Percentiles rank a stretch among this genome's conserved stretches.
Evolutionary conservation across 441 rosid species (phyloP).

Genomic region (Erodium texanum): DNA sequence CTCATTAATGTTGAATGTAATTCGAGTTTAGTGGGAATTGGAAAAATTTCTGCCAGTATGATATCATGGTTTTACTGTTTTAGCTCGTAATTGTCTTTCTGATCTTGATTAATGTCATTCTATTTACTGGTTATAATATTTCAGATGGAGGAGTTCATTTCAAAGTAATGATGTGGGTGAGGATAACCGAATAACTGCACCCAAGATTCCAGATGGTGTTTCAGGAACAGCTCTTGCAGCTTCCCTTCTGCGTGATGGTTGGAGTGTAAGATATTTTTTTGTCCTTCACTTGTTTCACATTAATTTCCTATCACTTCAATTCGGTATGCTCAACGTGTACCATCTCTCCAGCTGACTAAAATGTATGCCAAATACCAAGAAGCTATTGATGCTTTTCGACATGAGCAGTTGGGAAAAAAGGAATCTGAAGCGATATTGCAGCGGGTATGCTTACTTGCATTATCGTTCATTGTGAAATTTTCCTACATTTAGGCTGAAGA

Average conservation of each 20-base stretch:
- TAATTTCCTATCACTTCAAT: background rate
- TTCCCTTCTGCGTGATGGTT: slow-evolving; percentile 92
- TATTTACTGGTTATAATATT: slow-evolving; percentile 12
- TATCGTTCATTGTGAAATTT: background rate
- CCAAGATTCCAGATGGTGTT: slow-evolving; percentile 79
- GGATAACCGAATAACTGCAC: slow-evolving; percentile 38
- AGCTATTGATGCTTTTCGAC: slow-evolving; percentile 91
- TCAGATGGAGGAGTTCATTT: slow-evolving; percentile 37
- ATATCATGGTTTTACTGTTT: too few species aligned
- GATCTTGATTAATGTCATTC: background rate
- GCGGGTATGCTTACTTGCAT: slow-evolving; percentile 42
- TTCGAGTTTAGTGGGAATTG: background rate
- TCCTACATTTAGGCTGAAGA: background rate
- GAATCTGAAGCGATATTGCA: slow-evolving; percentile 86
- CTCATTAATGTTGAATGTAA: background rate
- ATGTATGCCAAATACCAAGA: slow-evolving; percentile 95
- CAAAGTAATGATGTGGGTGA: slow-evolving; percentile 37
- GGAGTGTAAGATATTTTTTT: slow-evolving; percentile 75
- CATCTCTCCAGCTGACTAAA: slow-evolving; percentile 61
- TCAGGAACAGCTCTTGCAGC: slow-evolving; percentile 97
- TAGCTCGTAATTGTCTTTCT: background rate
- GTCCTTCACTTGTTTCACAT: slow-evolving; percentile 12
- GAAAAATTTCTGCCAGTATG: background rate
- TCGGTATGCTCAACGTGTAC: slow-evolving; percentile 10
- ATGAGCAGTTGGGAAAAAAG: slow-evolving; percentile 92